Conservation (phyloP, 768 basidiomycete species). For the Paxillus ammoniavirescens region DNA sequence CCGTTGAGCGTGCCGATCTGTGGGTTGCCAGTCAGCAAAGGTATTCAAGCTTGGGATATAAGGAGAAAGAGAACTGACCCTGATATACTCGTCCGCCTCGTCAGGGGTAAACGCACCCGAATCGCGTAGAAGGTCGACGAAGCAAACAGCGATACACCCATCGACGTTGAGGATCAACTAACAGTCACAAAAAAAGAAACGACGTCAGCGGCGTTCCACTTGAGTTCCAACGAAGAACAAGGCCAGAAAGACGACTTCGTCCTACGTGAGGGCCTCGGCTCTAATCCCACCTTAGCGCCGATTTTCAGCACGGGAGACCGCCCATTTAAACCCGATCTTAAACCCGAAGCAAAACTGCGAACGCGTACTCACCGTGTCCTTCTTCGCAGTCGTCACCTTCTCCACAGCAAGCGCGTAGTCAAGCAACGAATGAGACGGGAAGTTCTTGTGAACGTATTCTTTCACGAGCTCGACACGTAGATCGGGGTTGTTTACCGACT, state of each 20-base stretch:
- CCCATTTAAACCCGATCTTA: no score
- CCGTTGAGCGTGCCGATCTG: constrained; percentile 92
- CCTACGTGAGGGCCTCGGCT: not conserved
- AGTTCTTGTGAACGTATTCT: constrained; percentile 93
- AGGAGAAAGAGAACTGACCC: constrained; percentile 36
- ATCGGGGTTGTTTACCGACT: constrained; percentile 96
- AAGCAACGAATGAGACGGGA: constrained; percentile 90
- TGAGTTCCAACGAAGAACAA: no score
- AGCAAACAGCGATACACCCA: constrained; percentile 93
- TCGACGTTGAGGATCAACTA: constrained; percentile 95
- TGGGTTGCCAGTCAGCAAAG: not conserved
- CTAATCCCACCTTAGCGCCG: not conserved
- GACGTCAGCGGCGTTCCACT: no score
- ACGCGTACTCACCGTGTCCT: constrained; percentile 67
- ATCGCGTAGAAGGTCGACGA: constrained; percentile 91
- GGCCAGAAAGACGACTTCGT: no score
- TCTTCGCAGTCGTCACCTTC: constrained; percentile 96
- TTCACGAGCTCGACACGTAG: constrained; percentile 91
- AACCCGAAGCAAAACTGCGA: not conserved
- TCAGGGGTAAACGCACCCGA: constrained; percentile 93
- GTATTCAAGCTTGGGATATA: not conserved
- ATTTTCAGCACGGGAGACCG: no score
- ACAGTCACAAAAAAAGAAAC: not conserved
- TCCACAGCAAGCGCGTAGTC: constrained; percentile 97
- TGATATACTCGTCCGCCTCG: constrained; percentile 97